Evolutionary conservation across 768 basidiomycete species (phyloP), one percentile per base, ranked within the genome.

Genomic region (Psilocybe azurescens): DNA sequence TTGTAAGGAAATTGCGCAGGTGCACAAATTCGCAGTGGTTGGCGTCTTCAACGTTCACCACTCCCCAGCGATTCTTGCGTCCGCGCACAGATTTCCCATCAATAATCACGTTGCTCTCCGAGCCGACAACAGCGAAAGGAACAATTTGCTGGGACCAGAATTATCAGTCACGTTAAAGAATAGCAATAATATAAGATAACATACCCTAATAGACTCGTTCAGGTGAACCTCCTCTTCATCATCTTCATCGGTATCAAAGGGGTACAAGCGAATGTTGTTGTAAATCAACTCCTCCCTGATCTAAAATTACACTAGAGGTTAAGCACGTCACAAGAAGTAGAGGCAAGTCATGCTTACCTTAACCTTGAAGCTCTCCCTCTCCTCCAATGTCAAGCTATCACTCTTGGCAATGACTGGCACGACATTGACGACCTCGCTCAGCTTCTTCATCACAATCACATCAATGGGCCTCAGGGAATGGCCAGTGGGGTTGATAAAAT

Each of bases 321-420:
- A 52, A n/a, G 14, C 24, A 20, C 24, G 7, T 38, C 24, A 5
- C 4, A 1, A 30, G 11, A 29, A 29, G 3, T 3, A 46, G 18
- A 59, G 46, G 28, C n/a, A 36, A 46, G 11, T 29, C 29, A 18
- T 6, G 70, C 81, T 16, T 33, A 94, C 94, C 83, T 94, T 92
- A 70, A 86, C 81, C 85, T 99, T 99, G 86, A 99, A 99, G 49
- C 83, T 82, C 59, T 90, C 91, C 68, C 95, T 82, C 83, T 99
- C 97, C 66, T 97, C 96, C 60, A 93, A 75, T 2, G 96, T 98
- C 81, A 99, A 83, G 65, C 89, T 90, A 77, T 99, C 97, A 32
- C 93, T 86, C 85, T 99, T 99, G 68, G 97, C 97, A 71, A 99
- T 98, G 63, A 99, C 93, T n/a, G 97, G 97, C 7, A 99, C 96